Conservation (phyloP, 345 rosid genomes). For the Citropsis articulata region DNA sequence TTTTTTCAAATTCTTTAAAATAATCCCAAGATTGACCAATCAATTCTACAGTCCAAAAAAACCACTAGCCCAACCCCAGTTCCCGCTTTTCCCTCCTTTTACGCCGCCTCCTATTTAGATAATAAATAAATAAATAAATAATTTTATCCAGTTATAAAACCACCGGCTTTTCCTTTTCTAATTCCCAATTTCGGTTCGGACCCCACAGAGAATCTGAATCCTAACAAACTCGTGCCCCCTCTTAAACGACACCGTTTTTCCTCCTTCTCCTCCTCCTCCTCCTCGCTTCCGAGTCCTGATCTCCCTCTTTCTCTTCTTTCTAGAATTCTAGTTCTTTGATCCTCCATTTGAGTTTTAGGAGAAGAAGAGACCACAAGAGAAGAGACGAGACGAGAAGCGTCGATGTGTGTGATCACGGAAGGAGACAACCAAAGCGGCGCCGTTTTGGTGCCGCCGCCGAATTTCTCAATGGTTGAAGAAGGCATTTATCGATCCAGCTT, state of each 20-base stretch:
- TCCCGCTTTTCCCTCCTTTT: too few relatives aligned
- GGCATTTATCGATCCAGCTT: constrained; percentile 74
- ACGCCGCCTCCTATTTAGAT: too few relatives aligned
- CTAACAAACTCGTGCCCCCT: background rate
- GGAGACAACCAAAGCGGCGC: constrained; percentile 22
- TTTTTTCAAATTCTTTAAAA: too few relatives aligned
- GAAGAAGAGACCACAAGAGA: too few relatives aligned
- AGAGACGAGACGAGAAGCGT: background rate
- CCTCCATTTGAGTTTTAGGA: background rate
- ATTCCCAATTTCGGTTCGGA: background rate
- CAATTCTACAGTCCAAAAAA: too few relatives aligned
- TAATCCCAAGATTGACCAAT: too few relatives aligned
- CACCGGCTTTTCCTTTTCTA: background rate
- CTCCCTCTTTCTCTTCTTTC: background rate
- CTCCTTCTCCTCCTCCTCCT: too few relatives aligned
- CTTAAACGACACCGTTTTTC: background rate
- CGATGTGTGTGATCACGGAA: constrained; percentile 43
- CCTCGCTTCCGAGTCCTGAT: background rate
- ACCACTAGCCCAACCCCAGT: too few relatives aligned
- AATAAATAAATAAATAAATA: too few relatives aligned
- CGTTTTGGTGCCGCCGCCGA: constrained; percentile 49
- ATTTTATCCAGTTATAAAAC: too few relatives aligned
- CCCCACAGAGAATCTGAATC: background rate
- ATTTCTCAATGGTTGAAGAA: constrained; percentile 82
- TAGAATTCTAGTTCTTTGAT: background rate